Evolutionary conservation across 1,284 basidiomycete genomes (phyloP), one percentile per base, ranked within the genome.

Genomic region (Mycosarcoma mackinlayi): DNA sequence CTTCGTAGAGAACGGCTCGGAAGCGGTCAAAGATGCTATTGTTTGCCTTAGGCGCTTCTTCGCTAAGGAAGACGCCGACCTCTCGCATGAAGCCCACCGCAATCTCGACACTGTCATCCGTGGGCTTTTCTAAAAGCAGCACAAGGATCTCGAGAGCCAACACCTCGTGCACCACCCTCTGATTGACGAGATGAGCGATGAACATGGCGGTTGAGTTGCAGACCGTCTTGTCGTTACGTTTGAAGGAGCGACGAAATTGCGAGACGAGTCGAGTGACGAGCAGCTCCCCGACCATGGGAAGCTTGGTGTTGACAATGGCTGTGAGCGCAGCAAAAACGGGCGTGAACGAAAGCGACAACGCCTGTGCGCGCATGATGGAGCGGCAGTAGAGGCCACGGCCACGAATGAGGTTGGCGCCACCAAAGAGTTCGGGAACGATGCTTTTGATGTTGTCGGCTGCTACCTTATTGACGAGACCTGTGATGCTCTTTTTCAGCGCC

Each of bases 71-170:
- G 0, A 94, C 91, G 56, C 96, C 96, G 38, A 96, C 93, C 86
- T 98, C 95, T 30, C 94, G 91, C 86, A 92, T 96, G 84, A 98
- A 95, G 6, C 93, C 92, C 40, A 98, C 94, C 0, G 95, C 94
- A 72, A 99, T 94, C 85, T 99, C 95, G 74, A 98, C 95, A 4
- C 92, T 93, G 84, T 98, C 96, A 79, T 98, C 94, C 0, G 96
- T 97, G 0, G 96, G 95, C 19, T 92, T 89, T 81, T 97, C 94
- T 16, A 98, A 89, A 13, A 98, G 88, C 14, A 98, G 88, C 24
- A 98, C 89, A 27, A 98, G 89, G 68, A 98, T 94, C 85, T 98
- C 91, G 14, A 99, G 89, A 0, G 94, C 93, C 51, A 98, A 89
- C 52, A 98, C 89, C 84, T 98, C 94, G 77, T 95, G 92, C 0